Base-by-base conservation (phyloP, 345 rosid species). In the Turritis glabra region DNA sequence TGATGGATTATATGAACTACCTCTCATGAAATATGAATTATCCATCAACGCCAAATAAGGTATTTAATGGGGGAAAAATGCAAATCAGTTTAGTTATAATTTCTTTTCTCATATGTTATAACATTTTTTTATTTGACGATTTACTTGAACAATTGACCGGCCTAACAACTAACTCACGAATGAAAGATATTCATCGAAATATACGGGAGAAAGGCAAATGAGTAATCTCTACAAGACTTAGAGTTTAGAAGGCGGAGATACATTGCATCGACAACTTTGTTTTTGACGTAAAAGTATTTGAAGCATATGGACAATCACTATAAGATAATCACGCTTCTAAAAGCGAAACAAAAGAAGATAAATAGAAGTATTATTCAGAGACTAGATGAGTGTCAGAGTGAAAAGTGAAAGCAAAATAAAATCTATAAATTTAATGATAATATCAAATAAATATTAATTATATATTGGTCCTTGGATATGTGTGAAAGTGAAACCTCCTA, bases 331-430 rank as follows among this genome's bases (percentile, higher is more conserved):
- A n/a, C n/a, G n/a, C n/a, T n/a, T n/a, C n/a, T n/a, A n/a, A n/a
- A n/a, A n/a, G n/a, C n/a, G n/a, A n/a, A n/a, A n/a, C n/a, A n/a
- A n/a, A n/a, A n/a, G n/a, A n/a, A n/a, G n/a, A n/a, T n/a, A n/a
- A n/a, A n/a, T n/a, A n/a, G n/a, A n/a, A n/a, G n/a, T n/a, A n/a
- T n/a, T n/a, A n/a, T n/a, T n/a, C n/a, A n/a, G n/a, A n/a, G n/a
- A n/a, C 25, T 59, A 71, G 11, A 25, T 1, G 32, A 23, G 40
- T 71, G 75, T 58, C 48, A 58, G 29, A 25, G 12, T 58, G 56
- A 70, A 10, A 58, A 46, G 35, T 5, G 4, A 27, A 57, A 22
- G 26, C 2, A 32, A 29, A 32, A 13, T 3, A 3, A 13, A 37
- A 48, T 65, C 21, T 19, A 3, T 8, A 25, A 10, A 66, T 21